Evolutionary conservation across 1,284 basidiomycete genomes (phyloP).

Genomic region (Moesziomyces parantarcticus): DNA sequence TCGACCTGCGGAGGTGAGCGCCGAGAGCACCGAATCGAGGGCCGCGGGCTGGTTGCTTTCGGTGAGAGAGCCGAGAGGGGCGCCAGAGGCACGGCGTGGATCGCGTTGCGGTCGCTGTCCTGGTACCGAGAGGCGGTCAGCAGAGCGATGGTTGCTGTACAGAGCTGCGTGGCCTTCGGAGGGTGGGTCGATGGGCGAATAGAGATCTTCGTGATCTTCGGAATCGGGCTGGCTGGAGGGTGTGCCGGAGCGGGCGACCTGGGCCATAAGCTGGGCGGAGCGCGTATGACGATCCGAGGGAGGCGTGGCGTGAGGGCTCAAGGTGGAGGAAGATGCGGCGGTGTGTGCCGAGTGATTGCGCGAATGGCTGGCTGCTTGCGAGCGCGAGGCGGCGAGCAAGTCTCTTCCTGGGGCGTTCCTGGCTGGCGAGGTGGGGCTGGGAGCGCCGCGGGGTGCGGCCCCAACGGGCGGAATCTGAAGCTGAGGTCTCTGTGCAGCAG

Average conservation of each 20-base stretch:
- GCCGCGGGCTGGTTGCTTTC: constrained; percentile 52
- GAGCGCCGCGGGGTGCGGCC: constrained; percentile 9
- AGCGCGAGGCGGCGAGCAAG: constrained; percentile 29
- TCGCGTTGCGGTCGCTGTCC: constrained; percentile 40
- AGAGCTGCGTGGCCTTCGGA: constrained; percentile 29
- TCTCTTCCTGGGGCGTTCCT: constrained; percentile 32
- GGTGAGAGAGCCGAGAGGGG: constrained; percentile 60
- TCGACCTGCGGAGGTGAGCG: constrained; percentile 58
- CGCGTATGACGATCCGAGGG: constrained; percentile 44
- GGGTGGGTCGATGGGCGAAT: constrained; percentile 49
- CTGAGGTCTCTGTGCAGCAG: constrained; percentile 17
- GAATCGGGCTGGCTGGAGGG: constrained; percentile 39
- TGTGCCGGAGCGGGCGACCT: constrained; percentile 33
- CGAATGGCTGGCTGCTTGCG: constrained; percentile 18
- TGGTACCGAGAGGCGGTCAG: constrained; percentile 36
- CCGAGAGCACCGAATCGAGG: constrained; percentile 57
- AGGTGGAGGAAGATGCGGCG: constrained; percentile 3
- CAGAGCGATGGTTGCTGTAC: constrained; percentile 28
- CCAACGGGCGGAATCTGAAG: constrained; percentile 37
- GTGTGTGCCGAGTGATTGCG: constrained; percentile 32
- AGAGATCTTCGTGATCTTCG: constrained; percentile 56
- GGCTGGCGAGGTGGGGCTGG: constrained; percentile 32
- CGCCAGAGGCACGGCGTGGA: constrained; percentile 31
- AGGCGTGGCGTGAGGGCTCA: constrained; percentile 12
- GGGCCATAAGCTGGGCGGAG: constrained; percentile 53